phyloP scores from a whole-genome alignment of 306 rosid genomes.

The Cicer chorassanicum region DNA sequence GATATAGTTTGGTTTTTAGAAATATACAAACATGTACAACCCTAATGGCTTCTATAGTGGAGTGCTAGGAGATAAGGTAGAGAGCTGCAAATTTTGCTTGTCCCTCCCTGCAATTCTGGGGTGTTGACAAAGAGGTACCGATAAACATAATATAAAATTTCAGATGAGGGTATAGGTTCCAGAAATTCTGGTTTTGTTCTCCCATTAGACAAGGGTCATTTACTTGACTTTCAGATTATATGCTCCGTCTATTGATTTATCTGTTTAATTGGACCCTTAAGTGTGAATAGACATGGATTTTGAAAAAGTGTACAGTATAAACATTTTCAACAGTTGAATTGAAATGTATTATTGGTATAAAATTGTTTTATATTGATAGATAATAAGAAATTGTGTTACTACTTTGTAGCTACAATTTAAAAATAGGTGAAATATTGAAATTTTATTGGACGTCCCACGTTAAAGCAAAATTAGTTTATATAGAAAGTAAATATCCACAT shows the following conservation, averaged over 20 bases:
- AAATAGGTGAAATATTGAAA: too few relatives aligned
- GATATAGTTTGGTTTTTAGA: too few relatives aligned
- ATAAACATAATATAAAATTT: background rate
- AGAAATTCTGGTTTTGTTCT: background rate
- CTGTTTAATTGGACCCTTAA: background rate
- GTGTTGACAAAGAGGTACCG: background rate
- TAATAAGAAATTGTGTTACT: too few relatives aligned
- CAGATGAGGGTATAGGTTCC: background rate
- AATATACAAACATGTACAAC: too few relatives aligned
- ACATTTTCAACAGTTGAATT: too few relatives aligned
- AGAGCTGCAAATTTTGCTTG: background rate
- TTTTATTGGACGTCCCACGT: too few relatives aligned
- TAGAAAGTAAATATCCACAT: fast-evolving
- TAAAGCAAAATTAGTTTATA: too few relatives aligned
- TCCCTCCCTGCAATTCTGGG: background rate
- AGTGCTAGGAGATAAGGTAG: background rate
- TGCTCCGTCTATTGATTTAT: background rate
- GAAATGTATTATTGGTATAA: too few relatives aligned
- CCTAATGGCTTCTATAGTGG: background rate
- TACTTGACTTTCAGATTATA: background rate
- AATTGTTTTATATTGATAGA: too few relatives aligned
- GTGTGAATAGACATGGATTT: too few relatives aligned
- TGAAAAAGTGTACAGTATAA: too few relatives aligned
- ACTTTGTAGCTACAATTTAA: too few relatives aligned
- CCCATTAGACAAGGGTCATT: background rate